Evolutionary conservation across 352 stramenopile species (phyloP), one percentile per base, ranked within the genome.

Genomic region (Phytopythium sindhum): DNA sequence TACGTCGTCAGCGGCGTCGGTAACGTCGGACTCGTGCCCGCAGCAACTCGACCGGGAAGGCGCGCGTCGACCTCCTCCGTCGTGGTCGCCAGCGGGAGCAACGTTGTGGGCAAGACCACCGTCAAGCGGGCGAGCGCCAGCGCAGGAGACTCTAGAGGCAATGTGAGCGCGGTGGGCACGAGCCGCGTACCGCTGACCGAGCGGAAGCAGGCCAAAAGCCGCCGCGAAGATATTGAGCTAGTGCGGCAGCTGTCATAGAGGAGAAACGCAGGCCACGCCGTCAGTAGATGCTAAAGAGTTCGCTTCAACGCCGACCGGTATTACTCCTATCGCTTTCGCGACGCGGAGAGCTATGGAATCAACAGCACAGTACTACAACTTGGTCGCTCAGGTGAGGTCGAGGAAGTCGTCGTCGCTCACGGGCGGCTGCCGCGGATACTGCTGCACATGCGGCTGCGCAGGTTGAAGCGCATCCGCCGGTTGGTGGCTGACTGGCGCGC

Each of bases 361-460:
- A 52, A 19, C 45, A 31, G 45, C 29, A n/a, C 24, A 59, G 37
- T 29, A 50, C 21, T 31, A 64, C 23, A 2, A 10, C 14, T 39
- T 21, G n/a, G 44, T 26, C 21, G 28, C 26, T 64, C 84, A 93
- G 39, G 84, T 93, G 33, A 93, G 75, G 60, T 93, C 84, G 45
- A 91, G 85, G 61, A 79, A 72, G 45, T 90, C 84, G 41, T 91
- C 84, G 29, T 90, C 75, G 26, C 14, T 26, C 44, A 76, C 61
- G 31, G 66, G 59, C n/a, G 68, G 61, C 45, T 35, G 57, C 47
- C 68, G 73, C 2, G 58, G 19, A 1, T 48, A 31, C 15, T 63
- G 47, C 56, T 75, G 67, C 17, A 64, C 29, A 17, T 65, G 51
- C 44, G 66, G 56, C 57, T 73, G 73, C 23, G 57, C 21, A 4